phyloP scores from a whole-genome alignment of 1,139 yeast species.

The Blastobotrys apis region DNA sequence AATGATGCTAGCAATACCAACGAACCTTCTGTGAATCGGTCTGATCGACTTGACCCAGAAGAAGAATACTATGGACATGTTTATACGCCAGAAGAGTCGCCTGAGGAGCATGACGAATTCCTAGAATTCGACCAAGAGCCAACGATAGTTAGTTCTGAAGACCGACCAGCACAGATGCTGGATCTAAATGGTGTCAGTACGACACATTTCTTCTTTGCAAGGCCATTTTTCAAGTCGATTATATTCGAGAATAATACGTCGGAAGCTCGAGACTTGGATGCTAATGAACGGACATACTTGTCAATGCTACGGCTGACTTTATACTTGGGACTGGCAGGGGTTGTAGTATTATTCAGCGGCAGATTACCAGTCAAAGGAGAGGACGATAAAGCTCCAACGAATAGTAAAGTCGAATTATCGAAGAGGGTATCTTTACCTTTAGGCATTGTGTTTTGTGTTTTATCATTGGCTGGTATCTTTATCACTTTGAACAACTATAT shows the following conservation, averaged over 20 bases:
- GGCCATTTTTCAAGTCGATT: conserved; percentile 22
- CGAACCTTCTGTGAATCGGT: no score
- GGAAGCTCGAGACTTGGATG: conserved; percentile 37
- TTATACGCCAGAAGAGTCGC: no score
- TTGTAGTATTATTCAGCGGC: conserved; percentile 25
- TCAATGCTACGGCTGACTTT: conserved; percentile 28
- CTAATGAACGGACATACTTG: conserved; percentile 35
- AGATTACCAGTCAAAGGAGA: conserved; percentile 17
- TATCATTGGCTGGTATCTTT: conserved; percentile 22
- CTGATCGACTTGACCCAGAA: not conserved
- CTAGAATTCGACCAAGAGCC: conserved; percentile 2
- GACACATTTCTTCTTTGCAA: conserved; percentile 20
- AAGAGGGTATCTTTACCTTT: conserved; percentile 17
- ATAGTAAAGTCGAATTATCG: conserved; percentile 5
- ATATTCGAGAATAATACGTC: conserved; percentile 31
- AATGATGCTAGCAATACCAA: no score
- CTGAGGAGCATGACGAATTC: no score
- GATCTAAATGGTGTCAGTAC: conserved; percentile 11
- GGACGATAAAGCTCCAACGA: not conserved
- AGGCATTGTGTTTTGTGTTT: conserved; percentile 24
- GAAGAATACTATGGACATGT: conserved; percentile 7
- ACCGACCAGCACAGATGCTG: conserved; percentile 14
- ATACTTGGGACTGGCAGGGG: conserved; percentile 30
- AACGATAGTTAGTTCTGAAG: not conserved
- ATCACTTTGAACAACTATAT: conserved; percentile 25